phyloP scores from a whole-genome alignment of 768 basidiomycete genomes.

The Rhodotorula graminis region DNA sequence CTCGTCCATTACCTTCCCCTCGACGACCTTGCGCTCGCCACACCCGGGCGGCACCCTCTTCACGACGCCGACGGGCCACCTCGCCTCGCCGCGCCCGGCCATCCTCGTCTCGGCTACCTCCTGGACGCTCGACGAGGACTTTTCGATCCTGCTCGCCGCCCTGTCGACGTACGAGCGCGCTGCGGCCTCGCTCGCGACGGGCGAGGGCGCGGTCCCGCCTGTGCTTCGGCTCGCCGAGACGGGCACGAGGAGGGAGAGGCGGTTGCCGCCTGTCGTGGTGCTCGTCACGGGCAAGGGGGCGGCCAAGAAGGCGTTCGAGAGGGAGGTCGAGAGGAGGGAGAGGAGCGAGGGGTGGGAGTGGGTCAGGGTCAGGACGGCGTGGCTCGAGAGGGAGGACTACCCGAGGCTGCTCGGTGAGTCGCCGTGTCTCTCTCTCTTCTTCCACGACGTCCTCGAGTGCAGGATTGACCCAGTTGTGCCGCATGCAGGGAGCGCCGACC shows the following conservation, averaged over 20 bases:
- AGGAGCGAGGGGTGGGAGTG: slow-evolving; percentile 57
- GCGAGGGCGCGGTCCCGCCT: slow-evolving; percentile 11
- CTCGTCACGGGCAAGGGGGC: slow-evolving; percentile 90
- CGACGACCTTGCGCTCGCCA: slow-evolving; percentile 55
- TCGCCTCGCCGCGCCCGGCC: slow-evolving; percentile 58
- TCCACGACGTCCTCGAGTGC: neutral
- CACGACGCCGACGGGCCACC: slow-evolving; percentile 36
- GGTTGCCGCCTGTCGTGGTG: slow-evolving; percentile 70
- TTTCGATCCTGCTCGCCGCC: slow-evolving; percentile 72
- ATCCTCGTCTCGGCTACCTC: slow-evolving; percentile 86
- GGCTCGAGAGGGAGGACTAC: slow-evolving; percentile 87
- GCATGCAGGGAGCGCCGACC: slow-evolving; percentile 70
- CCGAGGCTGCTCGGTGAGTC: slow-evolving; percentile 67
- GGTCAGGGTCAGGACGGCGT: slow-evolving; percentile 73
- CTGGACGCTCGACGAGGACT: slow-evolving; percentile 98
- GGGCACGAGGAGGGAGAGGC: slow-evolving; percentile 18
- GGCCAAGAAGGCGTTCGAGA: slow-evolving; percentile 67
- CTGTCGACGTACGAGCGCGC: slow-evolving; percentile 64
- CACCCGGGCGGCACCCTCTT: slow-evolving; percentile 56
- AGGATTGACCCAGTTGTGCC: neutral
- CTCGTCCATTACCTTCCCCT: slow-evolving; percentile 48
- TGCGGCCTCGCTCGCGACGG: slow-evolving; percentile 45
- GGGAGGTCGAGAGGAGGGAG: slow-evolving; percentile 57
- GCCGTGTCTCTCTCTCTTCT: neutral
- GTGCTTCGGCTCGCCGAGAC: neutral